Evolutionary conservation across 2,329 filamentous ascomycete genomes (phyloP).

Genomic region (Diplocarpon rosae): DNA sequence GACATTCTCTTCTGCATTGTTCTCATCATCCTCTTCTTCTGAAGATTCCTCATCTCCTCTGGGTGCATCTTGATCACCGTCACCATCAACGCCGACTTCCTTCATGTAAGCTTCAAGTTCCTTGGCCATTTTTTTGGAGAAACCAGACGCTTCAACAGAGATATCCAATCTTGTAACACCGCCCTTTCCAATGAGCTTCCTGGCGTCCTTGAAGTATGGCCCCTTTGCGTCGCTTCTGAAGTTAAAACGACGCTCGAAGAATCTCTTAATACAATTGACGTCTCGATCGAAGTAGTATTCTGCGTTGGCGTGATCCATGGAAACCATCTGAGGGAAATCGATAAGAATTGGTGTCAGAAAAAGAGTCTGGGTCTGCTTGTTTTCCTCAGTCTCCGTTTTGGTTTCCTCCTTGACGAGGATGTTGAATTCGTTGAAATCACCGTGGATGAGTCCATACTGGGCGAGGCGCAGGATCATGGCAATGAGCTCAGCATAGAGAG

Average conservation of each 20-base stretch:
- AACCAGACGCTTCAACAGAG: slow-evolving; percentile 82
- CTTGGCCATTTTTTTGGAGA: slow-evolving; percentile 93
- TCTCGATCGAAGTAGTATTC: slow-evolving; percentile 97
- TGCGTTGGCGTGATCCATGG: slow-evolving; percentile 84
- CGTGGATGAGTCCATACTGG: slow-evolving; percentile 82
- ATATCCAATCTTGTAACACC: slow-evolving; percentile 67
- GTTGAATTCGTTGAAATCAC: slow-evolving; percentile 99
- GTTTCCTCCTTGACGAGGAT: slow-evolving; percentile 76
- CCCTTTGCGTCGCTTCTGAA: slow-evolving; percentile 75
- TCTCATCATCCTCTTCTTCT: slow-evolving; percentile 27
- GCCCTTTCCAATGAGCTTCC: slow-evolving; percentile 58
- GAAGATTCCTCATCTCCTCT: slow-evolving; percentile 30
- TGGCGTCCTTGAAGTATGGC: slow-evolving; percentile 75
- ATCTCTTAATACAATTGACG: slow-evolving; percentile 88
- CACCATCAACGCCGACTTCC: slow-evolving; percentile 46
- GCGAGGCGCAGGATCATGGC: slow-evolving; percentile 75
- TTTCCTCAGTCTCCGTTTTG: slow-evolving; percentile 27
- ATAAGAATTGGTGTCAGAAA: slow-evolving; percentile 73
- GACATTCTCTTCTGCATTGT: slow-evolving; percentile 23
- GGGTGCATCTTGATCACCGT: slow-evolving; percentile 26
- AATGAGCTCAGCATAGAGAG: slow-evolving; percentile 87
- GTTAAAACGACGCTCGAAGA: slow-evolving; percentile 80
- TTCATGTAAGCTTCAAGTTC: slow-evolving; percentile 88
- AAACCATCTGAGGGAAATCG: slow-evolving; percentile 97
- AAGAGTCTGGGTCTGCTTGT: slow-evolving; percentile 35